These are phyloP conservation scores for Podochytrium sp. DNA, from an alignment of 192 early-diverging fungal species.

Conservation along the genomic window DNA sequence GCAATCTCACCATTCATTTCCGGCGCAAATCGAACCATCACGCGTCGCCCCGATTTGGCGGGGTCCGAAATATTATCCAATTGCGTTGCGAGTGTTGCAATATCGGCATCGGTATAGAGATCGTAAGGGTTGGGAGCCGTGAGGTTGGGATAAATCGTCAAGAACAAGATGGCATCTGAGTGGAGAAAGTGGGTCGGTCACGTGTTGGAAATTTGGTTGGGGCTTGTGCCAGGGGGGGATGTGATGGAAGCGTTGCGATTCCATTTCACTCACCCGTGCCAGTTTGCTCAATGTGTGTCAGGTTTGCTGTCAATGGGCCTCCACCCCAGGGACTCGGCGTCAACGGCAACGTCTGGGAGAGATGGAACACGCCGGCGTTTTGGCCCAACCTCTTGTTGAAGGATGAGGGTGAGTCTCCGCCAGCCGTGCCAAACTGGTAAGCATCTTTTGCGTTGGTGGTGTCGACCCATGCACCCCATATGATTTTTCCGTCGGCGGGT, in stretches of 20 bases:
- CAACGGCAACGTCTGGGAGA: slow-evolving; percentile 41
- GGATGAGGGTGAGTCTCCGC: slow-evolving; percentile 35
- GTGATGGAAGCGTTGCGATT: no score
- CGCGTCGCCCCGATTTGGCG: slow-evolving; percentile 25
- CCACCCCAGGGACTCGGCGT: slow-evolving; percentile 16
- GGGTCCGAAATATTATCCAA: slow-evolving; percentile 33
- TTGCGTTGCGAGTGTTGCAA: slow-evolving; percentile 35
- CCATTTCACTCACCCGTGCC: slow-evolving; percentile 13
- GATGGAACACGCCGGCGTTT: slow-evolving; percentile 42
- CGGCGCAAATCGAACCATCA: slow-evolving; percentile 45
- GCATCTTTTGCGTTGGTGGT: background rate
- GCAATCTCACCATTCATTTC: slow-evolving; percentile 43
- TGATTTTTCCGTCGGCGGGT: slow-evolving; percentile 31
- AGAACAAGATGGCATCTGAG: slow-evolving; percentile 29
- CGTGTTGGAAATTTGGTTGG: background rate
- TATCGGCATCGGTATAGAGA: slow-evolving; percentile 22
- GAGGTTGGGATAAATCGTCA: slow-evolving; percentile 33
- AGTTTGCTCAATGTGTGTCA: slow-evolving; percentile 25
- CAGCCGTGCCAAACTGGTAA: background rate
- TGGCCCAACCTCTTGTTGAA: slow-evolving; percentile 43
- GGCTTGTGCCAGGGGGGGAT: no score
- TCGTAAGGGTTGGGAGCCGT: background rate
- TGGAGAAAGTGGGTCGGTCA: background rate
- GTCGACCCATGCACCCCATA: slow-evolving; percentile 27
- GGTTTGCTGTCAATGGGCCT: slow-evolving; percentile 1